Evolutionary conservation across 192 early-diverging fungal genomes (phyloP), one percentile per base, ranked within the genome.

Genomic region (Phycomyces nitens): DNA sequence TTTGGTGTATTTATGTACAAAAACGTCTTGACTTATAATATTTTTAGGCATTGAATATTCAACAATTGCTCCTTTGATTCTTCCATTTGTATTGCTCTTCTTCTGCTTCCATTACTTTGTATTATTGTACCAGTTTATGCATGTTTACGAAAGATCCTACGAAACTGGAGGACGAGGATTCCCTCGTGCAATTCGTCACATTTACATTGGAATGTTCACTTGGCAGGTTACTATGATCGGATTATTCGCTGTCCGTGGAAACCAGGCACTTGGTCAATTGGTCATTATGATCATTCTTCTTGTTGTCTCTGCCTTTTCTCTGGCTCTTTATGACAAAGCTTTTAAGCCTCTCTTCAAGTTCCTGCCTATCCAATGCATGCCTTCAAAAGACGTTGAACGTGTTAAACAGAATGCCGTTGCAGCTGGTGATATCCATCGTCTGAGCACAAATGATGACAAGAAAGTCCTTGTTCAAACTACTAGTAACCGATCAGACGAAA

Each of bases 121-220:
- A 10, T 94, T 91, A 69, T 68, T 80, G 0, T 91, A 96, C 74
- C 88, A 92, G 69, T 88, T 96, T 67, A 75, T 91, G 39, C 92
- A 89, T 52, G 89, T 92, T 3, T 89, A 87, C 66, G 77, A 84
- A 24, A 74, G 80, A 38, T 51, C 69, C 1, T 76, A 80, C 66
- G 73, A 80, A 49, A 81, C 86, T 1, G 86, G 82, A 20, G 90
- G 90, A 1, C 74, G 87, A 40, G 77, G 81, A 21, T 92, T 85
- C 61, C 84, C 87, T 0, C 73, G 71, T 42, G 72, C 81, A 12
- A 74, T 88, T 39, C 80, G 81, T 64, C 84, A 90, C 58, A 73
- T 88, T 40, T 84, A 77, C 22, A 79, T 83, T 18, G 90, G 83
- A 42, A 73, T 89, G 44, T 93, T 89, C 72, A 81, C 93, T 16